Evolutionary conservation across 306 rosid genomes (phyloP), one percentile per base, ranked within the genome.

Genomic region (Biancaea sappan): DNA sequence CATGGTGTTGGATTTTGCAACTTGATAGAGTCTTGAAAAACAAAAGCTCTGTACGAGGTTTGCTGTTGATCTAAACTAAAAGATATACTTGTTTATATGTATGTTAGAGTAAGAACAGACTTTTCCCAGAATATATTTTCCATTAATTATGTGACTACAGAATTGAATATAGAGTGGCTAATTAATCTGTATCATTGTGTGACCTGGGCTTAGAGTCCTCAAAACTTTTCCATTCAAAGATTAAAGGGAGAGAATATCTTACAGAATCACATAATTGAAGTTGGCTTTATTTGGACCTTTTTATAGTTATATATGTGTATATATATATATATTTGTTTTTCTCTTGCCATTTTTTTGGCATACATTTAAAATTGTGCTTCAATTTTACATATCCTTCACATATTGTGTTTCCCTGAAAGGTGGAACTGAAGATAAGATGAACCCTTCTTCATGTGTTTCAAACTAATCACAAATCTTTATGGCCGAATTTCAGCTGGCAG

Each of bases 401-500:
- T 37, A 18, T 15, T 18, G 19, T 57, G 29, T 58, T 71, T 65
- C 43, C n/a, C 22, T 66, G 44, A 75, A 64, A 29, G 25, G 12
- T 24, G 66, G 16, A 8, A 41, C 71, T 58, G 16, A 16, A 16
- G 28, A 64, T 22, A 74, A 38, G 22, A 50, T 53, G 24, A 10
- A 12, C 53, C 18, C 28, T 34, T n/a, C 9, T n/a, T 65, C 43
- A 10, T 21, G 53, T 41, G 13, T 65, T 65, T 43, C 29, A 43
- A 66, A 28, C 41, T 41, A 43, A 21, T 72, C 38, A 29, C 54
- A 31, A 29, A 53, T 76, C 14, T 37, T 62, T 38, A 50, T 54
- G 62, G 66, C 79, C 70, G 48, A 68, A 61, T 80, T 61, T 83
- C 84, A 91, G 98, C 86, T 93, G 73, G 92, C 96, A 54, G 98